A percentile compares a stretch with the other conserved stretches of the same genome.
Evolutionary conservation across 106 monocot genomes (phyloP).

Genomic region (Gastrodia elata): DNA sequence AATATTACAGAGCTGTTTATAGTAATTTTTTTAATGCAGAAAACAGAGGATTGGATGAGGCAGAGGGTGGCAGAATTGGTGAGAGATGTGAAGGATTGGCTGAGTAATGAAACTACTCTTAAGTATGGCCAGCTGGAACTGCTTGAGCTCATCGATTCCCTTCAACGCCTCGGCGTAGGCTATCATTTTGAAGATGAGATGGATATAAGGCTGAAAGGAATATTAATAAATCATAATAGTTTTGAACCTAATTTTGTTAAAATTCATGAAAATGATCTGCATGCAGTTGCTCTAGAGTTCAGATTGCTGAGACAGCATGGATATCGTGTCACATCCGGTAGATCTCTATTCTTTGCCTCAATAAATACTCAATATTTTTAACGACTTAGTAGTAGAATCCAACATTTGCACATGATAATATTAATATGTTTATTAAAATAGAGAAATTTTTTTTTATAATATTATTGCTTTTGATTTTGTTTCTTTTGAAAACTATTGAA

Average conservation of each 20-base stretch:
- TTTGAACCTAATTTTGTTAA: too few species aligned
- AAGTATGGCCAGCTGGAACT: not conserved
- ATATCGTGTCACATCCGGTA: not conserved
- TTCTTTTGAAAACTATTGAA: not conserved
- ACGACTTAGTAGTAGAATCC: too few species aligned
- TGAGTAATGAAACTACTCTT: not conserved
- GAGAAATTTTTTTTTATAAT: too few species aligned
- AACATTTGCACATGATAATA: too few species aligned
- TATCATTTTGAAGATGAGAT: slow-evolving; percentile 1
- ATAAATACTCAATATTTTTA: too few species aligned
- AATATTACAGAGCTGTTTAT: not conserved
- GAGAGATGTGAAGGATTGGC: not conserved
- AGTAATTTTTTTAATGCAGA: not conserved
- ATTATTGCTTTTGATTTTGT: not conserved
- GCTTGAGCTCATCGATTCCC: not conserved
- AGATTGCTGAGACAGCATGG: slow-evolving; percentile 4
- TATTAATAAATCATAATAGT: not conserved
- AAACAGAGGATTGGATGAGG: not conserved
- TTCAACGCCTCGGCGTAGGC: not conserved
- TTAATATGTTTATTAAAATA: too few species aligned
- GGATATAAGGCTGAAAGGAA: not conserved
- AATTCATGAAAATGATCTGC: not conserved
- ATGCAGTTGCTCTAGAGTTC: not conserved
- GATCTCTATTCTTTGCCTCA: too few species aligned
- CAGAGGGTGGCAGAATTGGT: not conserved